phyloP scores from a whole-genome alignment of 805 yeast genomes.

The Ogataea saltuana region DNA sequence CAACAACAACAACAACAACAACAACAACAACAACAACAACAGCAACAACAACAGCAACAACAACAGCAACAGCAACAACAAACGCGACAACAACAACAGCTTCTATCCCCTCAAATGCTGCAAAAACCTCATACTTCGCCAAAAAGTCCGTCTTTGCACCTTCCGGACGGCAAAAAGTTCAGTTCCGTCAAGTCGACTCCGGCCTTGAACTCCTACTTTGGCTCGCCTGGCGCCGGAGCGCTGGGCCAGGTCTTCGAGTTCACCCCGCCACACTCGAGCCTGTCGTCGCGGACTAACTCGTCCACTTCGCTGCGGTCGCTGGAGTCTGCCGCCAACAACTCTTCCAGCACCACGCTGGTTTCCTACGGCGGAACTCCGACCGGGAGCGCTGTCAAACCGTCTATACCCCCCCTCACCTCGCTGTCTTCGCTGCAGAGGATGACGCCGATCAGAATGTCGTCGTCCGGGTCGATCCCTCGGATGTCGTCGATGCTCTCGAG shows the following conservation, averaged over 20 bases:
- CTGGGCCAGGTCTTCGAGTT: conserved; percentile 20
- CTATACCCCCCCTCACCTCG: conserved; percentile 33
- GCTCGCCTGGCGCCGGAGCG: conserved; percentile 4
- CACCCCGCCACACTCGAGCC: conserved; percentile 24
- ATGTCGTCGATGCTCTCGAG: conserved; percentile 11
- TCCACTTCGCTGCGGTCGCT: conserved; percentile 48
- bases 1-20: not conserved
- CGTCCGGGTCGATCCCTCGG: conserved; percentile 20
- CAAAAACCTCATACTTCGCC: conserved; percentile 16
- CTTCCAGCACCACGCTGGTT: conserved; percentile 38
- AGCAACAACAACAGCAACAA: not conserved
- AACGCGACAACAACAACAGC: conserved; percentile 10
- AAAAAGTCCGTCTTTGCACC: conserved; percentile 17
- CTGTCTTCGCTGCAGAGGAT: conserved; percentile 45
- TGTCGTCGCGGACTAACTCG: conserved; percentile 14
- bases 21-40: conserved; percentile 5
- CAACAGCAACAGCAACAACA: conserved; percentile 3
- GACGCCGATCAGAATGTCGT: conserved; percentile 39
- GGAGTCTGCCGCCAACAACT: conserved; percentile 51
- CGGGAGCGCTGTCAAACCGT: conserved; percentile 33
- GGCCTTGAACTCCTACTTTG: conserved; percentile 22
- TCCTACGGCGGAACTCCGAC: conserved; percentile 22
- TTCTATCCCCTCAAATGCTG: conserved; percentile 1
- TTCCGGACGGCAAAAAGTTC: conserved; percentile 14
- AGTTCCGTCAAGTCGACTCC: conserved; percentile 28